Base-by-base conservation (phyloP, 1,284 basidiomycete genomes). In the Cronartium quercuum region DNA sequence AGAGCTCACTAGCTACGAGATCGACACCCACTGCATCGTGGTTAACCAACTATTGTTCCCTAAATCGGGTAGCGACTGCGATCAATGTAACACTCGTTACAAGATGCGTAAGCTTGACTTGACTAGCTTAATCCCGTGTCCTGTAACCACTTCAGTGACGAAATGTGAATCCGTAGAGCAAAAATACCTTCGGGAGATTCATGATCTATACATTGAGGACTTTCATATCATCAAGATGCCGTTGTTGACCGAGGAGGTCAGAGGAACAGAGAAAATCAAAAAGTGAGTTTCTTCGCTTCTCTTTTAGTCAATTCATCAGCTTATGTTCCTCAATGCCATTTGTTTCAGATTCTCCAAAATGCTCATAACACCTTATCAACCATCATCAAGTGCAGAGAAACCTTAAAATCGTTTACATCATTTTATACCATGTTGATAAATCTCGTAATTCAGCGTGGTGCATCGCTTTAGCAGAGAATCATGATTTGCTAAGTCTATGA, bases 21-120 rank as follows among this genome's bases (percentile, higher is more conserved):
- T 98, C 82, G 96, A 98, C 83, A 98, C 94, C 61, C 95, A 98
- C 83, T 93, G 94, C 82, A 98, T 98, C 79, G 93, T 98, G 69
- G 93, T 98, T 78, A 98, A 98, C 82, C 95, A 98, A 83, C 85
- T 98, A 10, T 85, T 98, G 57, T 98, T 92, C 86, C 95, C 95
- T 24, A 94, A 91, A 84, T 13, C 78, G 92, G 92, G 86, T 69
- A 91, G 93, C 55, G 91, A 91, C 80, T 98, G 95, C 83, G 92
- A 96, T 79, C 95, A 98, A 82, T 98, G 95, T 83, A 86, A 86
- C 57, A 94, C 97, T 29, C 88, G 95, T 77, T 90, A 94, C 83
- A 91, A 90, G 84, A 98, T 98, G 94, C 95, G 70, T 73, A 21
- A 37, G 68, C 64, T 18, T n/a, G 13, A 9, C n/a, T 6, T 10